These are phyloP conservation scores for Diaporthe sp. DNA, from an alignment of 2,329 filamentous ascomycete genomes.

Conservation along the genomic window DNA sequence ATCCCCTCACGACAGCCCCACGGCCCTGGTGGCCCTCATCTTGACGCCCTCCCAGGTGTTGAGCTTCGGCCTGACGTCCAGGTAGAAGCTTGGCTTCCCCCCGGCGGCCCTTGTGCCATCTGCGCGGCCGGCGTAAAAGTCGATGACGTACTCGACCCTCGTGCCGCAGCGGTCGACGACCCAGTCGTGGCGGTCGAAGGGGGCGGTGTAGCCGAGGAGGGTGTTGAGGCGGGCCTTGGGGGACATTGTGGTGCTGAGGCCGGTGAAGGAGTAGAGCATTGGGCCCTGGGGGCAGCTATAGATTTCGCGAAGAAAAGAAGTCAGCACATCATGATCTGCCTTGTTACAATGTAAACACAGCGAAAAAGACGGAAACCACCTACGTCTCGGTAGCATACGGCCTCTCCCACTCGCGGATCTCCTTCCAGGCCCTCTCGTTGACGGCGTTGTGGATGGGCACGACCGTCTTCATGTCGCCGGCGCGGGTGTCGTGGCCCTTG, in stretches of 20 bases:
- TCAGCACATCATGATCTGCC: not conserved
- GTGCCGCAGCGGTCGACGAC: constrained; percentile 91
- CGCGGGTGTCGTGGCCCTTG: constrained; percentile 82
- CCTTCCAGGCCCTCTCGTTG: constrained; percentile 94
- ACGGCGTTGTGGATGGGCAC: constrained; percentile 99
- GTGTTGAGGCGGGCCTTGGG: constrained; percentile 88
- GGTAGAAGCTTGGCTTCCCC: constrained; percentile 70
- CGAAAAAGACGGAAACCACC: constrained; percentile 49
- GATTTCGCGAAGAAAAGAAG: not conserved
- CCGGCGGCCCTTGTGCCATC: constrained; percentile 54
- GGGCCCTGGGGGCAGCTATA: constrained; percentile 78
- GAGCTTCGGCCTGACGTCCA: constrained; percentile 77
- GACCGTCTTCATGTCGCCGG: constrained; percentile 87
- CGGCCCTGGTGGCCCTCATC: constrained; percentile 70
- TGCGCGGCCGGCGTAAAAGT: constrained; percentile 88
- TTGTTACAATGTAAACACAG: no score
- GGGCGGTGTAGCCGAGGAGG: constrained; percentile 86
- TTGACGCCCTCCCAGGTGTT: constrained; percentile 77
- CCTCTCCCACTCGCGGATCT: constrained; percentile 91
- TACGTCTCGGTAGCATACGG: constrained; percentile 67
- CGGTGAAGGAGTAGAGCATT: constrained; percentile 85
- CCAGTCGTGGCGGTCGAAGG: constrained; percentile 98
- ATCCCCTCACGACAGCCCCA: constrained; percentile 61
- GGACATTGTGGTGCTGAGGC: constrained; percentile 77
- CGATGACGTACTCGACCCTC: constrained; percentile 94